A percentile compares a stretch with the other conserved stretches of the same genome.
Evolutionary conservation across 495 filamentous ascomycete species (phyloP).

Genomic region (Corynascus novoguineensis): DNA sequence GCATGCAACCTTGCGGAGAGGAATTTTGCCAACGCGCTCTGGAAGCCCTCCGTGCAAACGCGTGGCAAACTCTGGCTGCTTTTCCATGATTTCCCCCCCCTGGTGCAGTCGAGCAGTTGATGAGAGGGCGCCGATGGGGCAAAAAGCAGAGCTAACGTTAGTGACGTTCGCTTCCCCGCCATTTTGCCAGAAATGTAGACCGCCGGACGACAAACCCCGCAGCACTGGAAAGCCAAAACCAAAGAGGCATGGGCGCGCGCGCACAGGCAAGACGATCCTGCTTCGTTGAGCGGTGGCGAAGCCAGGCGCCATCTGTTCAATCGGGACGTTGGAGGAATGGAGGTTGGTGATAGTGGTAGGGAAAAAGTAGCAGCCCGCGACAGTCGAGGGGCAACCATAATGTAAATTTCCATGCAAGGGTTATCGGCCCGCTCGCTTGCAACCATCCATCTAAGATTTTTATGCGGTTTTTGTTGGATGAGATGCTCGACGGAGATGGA

Average conservation of each 20-base stretch:
- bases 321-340: too few species aligned
- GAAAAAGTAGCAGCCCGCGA: background rate
- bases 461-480: background rate
- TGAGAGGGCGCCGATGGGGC: background rate
- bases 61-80: too few species aligned
- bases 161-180: background rate
- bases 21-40: background rate
- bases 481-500: background rate
- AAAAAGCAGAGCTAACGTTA: background rate
- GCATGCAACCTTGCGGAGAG: background rate
- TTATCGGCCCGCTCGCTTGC: conserved; percentile 4
- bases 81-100: too few species aligned
- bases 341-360: too few species aligned
- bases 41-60: too few species aligned
- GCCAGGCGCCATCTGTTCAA: too few species aligned
- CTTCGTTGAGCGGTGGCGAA: too few species aligned
- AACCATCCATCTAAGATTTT: conserved; percentile 6
- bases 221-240: background rate
- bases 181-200: background rate
- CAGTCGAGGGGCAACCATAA: background rate
- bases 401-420: background rate
- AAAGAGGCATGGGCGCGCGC: background rate
- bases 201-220: background rate
- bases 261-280: background rate
- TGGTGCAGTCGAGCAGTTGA: background rate